phyloP scores from a whole-genome alignment of 2,329 filamentous ascomycete genomes.

The Epichloe gansuensis region DNA sequence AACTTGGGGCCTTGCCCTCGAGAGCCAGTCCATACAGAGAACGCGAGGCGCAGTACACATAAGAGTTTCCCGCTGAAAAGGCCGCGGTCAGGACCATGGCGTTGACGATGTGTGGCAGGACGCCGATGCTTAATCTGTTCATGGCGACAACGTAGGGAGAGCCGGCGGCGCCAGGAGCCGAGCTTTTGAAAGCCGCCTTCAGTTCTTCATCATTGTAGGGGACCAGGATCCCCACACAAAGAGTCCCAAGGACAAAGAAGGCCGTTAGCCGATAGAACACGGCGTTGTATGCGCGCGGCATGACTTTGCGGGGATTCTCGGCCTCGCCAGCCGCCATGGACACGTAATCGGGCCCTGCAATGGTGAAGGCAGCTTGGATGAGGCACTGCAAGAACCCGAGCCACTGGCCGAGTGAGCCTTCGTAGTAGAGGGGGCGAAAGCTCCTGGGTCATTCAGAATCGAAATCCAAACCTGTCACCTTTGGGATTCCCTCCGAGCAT shows the following conservation, averaged over 20 bases:
- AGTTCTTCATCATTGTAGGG: conserved; percentile 55
- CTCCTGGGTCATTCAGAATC: conserved; percentile 52
- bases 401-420: conserved; percentile 56
- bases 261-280: conserved; percentile 67
- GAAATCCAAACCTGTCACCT: conserved; percentile 60
- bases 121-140: conserved; percentile 48
- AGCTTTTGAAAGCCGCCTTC: conserved; percentile 44
- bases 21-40: conserved; percentile 57
- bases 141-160: conserved; percentile 59
- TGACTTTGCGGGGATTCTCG: conserved; percentile 54
- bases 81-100: conserved; percentile 58
- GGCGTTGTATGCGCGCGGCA: conserved; percentile 65
- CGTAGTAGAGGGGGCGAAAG: conserved; percentile 54
- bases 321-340: conserved; percentile 59
- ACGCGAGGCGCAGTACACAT: conserved; percentile 52
- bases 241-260: conserved; percentile 64
- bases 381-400: conserved; percentile 67
- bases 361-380: conserved; percentile 57
- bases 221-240: conserved; percentile 61
- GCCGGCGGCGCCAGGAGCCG: conserved; percentile 53
- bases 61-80: conserved; percentile 54
- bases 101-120: conserved; percentile 61
- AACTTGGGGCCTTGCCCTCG: conserved; percentile 51
- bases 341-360: conserved; percentile 57
- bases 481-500: conserved; percentile 76